Evolutionary conservation across 169 alveolate genomes (phyloP).

Genomic region (Plasmodium ovale): DNA sequence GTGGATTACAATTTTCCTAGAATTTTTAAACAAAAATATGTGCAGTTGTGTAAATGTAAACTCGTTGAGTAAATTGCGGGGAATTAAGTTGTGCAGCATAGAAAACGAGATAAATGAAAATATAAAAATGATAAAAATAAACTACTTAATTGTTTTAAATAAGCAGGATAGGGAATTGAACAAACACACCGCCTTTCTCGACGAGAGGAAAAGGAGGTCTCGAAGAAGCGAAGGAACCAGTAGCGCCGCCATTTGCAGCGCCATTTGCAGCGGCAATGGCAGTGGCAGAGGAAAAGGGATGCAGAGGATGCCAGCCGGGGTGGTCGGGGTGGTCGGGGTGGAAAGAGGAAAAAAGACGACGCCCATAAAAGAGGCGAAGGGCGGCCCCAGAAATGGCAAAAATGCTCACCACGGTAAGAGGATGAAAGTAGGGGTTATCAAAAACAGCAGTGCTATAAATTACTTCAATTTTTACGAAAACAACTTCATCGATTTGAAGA

Average conservation of each 20-base stretch:
- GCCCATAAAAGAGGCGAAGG: not conserved
- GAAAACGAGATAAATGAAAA: slow-evolving; percentile 60
- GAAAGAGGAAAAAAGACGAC: not conserved
- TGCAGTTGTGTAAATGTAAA: slow-evolving; percentile 16
- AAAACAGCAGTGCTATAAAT: not conserved
- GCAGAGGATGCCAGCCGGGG: too few relatives aligned
- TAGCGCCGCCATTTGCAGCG: not conserved
- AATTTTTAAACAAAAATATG: slow-evolving; percentile 12
- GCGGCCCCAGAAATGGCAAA: not conserved
- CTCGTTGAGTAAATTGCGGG: slow-evolving; percentile 36
- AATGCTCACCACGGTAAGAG: not conserved
- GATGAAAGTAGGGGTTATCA: not conserved
- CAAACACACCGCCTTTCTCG: not conserved
- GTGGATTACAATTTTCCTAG: slow-evolving; percentile 66
- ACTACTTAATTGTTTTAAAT: slow-evolving; percentile 34
- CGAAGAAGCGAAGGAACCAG: not conserved
- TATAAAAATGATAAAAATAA: slow-evolving; percentile 37
- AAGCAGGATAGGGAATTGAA: slow-evolving; percentile 23
- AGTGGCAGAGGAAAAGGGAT: not conserved
- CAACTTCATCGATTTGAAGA: slow-evolving; percentile 60
- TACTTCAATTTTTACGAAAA: slow-evolving; percentile 72
- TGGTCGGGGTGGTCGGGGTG: not conserved
- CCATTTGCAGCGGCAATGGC: not conserved
- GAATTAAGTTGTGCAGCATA: slow-evolving; percentile 46
- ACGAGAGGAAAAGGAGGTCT: not conserved